Percentiles rank a stretch among this genome's conserved stretches.
phyloP scores from a whole-genome alignment of 2,329 filamentous ascomycete species.

The Dactylellina drechsleri region DNA sequence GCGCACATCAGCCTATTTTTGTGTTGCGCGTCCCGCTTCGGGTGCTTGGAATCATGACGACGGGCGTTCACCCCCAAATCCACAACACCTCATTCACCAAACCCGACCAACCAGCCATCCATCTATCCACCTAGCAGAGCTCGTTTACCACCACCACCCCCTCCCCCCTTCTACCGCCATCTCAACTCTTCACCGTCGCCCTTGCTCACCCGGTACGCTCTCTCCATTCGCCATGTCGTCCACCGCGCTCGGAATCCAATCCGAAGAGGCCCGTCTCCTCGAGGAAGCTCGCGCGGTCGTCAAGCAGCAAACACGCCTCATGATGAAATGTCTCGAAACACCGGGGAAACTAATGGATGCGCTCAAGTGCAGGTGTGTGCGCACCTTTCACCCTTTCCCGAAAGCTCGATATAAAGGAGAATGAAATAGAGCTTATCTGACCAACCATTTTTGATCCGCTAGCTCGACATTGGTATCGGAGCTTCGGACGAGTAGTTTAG shows the following conservation, averaged over 20 bases:
- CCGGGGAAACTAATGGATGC: conserved; percentile 99
- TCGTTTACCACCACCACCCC: background rate
- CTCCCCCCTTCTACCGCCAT: background rate
- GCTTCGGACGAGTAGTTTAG: conserved; percentile 92
- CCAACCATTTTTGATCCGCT: conserved; percentile 45
- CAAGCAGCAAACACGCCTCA: conserved; percentile 93
- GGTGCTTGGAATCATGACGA: conserved; percentile 37
- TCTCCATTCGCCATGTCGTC: conserved; percentile 35
- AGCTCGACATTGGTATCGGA: conserved; percentile 99
- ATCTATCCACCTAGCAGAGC: conserved; percentile 10
- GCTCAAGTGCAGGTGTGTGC: conserved; percentile 93
- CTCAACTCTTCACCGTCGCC: background rate
- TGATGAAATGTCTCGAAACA: conserved; percentile 97
- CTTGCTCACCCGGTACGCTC: conserved; percentile 1
- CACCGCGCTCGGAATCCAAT: conserved; percentile 53
- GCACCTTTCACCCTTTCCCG: background rate
- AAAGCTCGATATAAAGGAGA: background rate
- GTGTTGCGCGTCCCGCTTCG: conserved; percentile 45
- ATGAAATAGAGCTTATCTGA: background rate
- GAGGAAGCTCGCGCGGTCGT: conserved; percentile 97
- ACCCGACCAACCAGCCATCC: background rate
- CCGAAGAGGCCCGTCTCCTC: conserved; percentile 77
- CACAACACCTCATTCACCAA: conserved; percentile 14
- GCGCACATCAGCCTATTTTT: conserved; percentile 29
- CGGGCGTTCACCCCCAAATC: conserved; percentile 24